Conservation (phyloP, 768 basidiomycete genomes). For the Suillus placidus region DNA sequence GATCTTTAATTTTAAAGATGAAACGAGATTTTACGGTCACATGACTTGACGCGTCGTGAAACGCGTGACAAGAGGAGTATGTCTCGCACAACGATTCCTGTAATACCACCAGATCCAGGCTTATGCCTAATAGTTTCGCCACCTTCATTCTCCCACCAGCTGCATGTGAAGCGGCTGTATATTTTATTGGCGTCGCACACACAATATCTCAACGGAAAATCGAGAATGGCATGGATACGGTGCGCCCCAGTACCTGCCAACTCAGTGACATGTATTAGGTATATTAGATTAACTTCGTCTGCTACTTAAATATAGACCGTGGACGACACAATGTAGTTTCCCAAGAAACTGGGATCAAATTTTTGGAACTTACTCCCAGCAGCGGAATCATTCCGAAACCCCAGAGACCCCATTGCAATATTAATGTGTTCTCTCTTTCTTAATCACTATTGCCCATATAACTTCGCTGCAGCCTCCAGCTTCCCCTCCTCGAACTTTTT, state of each 20-base stretch:
- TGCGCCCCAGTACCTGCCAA: not conserved
- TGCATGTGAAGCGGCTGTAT: not conserved
- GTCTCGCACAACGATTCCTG: not conserved
- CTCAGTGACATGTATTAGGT: not conserved
- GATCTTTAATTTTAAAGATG: not conserved
- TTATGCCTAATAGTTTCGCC: not conserved
- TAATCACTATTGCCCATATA: not conserved
- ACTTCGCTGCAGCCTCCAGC: conserved; percentile 17
- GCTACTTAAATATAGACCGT: not conserved
- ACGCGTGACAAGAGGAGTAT: not conserved
- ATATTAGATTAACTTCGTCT: not conserved
- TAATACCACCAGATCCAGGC: not conserved
- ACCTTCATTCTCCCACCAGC: not conserved
- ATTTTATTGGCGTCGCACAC: not conserved
- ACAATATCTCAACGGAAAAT: not conserved
- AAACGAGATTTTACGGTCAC: not conserved
- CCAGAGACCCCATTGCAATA: not conserved
- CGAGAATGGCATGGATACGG: not conserved
- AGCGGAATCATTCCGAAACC: not conserved
- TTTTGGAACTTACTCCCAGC: not conserved
- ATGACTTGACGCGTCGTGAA: conserved; percentile 2
- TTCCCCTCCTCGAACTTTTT: conserved; percentile 35
- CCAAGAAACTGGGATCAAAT: not conserved
- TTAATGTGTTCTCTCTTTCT: not conserved
- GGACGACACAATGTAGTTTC: not conserved